A percentile compares a stretch with the other conserved stretches of the same genome.
These are phyloP conservation scores for Aurifilum marmelostoma DNA, from an alignment of 2,329 filamentous ascomycete genomes.

Conservation along the genomic window DNA sequence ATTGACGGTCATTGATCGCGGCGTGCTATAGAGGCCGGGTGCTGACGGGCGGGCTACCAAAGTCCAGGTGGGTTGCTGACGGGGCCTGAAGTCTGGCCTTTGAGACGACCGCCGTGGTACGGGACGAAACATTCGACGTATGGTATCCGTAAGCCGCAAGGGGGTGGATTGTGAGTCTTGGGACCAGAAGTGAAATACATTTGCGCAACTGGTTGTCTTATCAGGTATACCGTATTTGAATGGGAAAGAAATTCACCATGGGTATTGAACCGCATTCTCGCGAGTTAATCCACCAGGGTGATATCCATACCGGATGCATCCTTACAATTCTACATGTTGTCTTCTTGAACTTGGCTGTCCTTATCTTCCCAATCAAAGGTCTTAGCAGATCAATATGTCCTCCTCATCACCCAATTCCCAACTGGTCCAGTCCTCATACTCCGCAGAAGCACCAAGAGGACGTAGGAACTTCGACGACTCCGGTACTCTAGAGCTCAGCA, in stretches of 20 bases:
- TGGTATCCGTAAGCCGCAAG: background rate
- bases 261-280: too few species aligned
- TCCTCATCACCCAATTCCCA: background rate
- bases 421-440: background rate
- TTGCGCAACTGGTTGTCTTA: too few species aligned
- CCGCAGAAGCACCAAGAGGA: background rate
- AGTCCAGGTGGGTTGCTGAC: background rate
- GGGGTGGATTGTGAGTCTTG: too few species aligned
- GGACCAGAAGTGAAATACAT: too few species aligned
- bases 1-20: background rate
- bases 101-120: background rate
- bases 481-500: background rate
- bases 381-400: background rate
- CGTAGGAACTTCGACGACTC: background rate
- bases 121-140: constrained; percentile 1
- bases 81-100: background rate
- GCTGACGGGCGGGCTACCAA: background rate
- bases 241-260: too few species aligned
- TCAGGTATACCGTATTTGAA: too few species aligned
- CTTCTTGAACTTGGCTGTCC: too few species aligned
- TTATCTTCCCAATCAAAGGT: too few species aligned
- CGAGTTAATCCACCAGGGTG: too few species aligned
- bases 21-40: background rate
- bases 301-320: too few species aligned
- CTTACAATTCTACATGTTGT: too few species aligned